A percentile compares a stretch with the other conserved stretches of the same genome.
phyloP scores from a whole-genome alignment of 2,329 filamentous ascomycete genomes.

The Ceratocystiopsis sp. region DNA sequence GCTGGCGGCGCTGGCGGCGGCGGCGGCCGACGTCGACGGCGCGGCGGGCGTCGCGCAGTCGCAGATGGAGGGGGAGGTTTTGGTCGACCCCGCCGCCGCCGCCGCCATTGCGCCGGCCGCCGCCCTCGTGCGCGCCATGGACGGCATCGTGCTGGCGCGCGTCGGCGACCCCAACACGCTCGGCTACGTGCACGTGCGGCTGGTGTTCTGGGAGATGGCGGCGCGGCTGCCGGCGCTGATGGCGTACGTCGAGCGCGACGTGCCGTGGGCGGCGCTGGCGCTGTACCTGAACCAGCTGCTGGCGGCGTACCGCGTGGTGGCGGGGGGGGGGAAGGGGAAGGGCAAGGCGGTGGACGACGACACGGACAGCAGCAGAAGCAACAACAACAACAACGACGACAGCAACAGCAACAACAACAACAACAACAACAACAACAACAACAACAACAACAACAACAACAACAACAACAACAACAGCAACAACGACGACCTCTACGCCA shows the following conservation, averaged over 20 bases:
- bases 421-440: no score
- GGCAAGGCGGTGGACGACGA: no score
- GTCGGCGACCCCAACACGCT: conserved; percentile 41
- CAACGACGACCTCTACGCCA: no score
- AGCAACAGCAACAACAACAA: no score
- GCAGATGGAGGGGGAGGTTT: no score
- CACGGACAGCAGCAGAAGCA: no score
- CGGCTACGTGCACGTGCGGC: conserved; percentile 42
- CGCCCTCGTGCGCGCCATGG: conserved; percentile 24
- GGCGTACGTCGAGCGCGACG: conserved; percentile 22
- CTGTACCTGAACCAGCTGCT: conserved; percentile 21
- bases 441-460: no score
- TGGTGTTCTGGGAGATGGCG: conserved; percentile 40
- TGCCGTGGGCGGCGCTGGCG: conserved; percentile 22
- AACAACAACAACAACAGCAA: no score
- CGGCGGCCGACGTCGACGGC: conserved; percentile 5
- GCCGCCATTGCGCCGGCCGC: background rate
- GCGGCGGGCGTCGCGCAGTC: no score
- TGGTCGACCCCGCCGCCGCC: background rate
- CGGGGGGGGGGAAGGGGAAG: no score
- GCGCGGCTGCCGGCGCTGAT: conserved; percentile 24
- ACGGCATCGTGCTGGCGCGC: conserved; percentile 30
- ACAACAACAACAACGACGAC: no score
- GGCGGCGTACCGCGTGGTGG: conserved; percentile 10
- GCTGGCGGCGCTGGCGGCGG: conserved; percentile 7